Evolutionary conservation across 192 early-diverging fungal genomes (phyloP).

Genomic region (Kickxella alabastrina): DNA sequence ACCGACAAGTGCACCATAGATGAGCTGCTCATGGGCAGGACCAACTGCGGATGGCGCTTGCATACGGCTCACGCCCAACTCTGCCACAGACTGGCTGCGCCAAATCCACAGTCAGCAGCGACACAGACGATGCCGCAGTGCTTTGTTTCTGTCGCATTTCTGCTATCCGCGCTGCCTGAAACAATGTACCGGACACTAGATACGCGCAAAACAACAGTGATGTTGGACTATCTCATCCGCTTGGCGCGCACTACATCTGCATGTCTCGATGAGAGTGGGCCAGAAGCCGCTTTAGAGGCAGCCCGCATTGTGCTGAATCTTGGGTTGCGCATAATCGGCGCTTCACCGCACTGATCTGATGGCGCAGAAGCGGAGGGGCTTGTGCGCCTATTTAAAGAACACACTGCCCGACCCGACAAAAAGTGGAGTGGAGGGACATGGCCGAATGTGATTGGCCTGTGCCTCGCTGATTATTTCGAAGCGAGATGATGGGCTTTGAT

Average conservation of each 20-base stretch:
- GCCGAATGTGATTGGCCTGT: conserved; percentile 33
- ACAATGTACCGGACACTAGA: background rate
- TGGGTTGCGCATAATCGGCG: background rate
- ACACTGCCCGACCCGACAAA: background rate
- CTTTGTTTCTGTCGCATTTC: no score
- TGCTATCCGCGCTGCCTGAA: conserved; percentile 1
- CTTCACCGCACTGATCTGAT: no score
- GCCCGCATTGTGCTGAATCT: background rate
- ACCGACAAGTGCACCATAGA: no score
- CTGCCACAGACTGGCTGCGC: no score
- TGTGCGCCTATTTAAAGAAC: no score
- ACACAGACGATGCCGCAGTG: no score
- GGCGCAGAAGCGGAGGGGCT: no score
- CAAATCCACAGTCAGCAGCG: background rate
- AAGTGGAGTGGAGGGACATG: conserved; percentile 6
- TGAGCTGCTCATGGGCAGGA: no score
- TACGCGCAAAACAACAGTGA: background rate
- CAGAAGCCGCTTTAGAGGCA: background rate
- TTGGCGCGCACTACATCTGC: background rate
- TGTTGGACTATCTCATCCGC: background rate
- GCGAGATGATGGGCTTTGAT: no score
- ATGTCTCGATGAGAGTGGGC: background rate
- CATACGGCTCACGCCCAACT: no score
- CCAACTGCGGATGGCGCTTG: no score
- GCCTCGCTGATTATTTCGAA: no score